Percentiles rank a stretch among this genome's conserved stretches.
phyloP scores from a whole-genome alignment of 805 yeast genomes.

The Lipomyces yamadae region DNA sequence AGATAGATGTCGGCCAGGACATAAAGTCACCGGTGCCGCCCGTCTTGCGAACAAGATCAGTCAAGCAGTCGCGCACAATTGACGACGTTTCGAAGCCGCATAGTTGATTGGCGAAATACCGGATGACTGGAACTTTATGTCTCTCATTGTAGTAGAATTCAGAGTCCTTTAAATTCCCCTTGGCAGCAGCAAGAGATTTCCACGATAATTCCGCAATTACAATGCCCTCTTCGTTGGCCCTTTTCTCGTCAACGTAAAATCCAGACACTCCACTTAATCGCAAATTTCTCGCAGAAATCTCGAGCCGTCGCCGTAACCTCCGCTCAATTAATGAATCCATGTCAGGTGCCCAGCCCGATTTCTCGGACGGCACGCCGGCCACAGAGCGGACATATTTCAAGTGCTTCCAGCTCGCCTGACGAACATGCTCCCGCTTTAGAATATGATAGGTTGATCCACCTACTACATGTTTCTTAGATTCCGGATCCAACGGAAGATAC shows the following conservation, averaged over 20 bases:
- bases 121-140: neutral
- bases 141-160: constrained; percentile 5
- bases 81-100: constrained; percentile 17
- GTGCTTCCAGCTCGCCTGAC: neutral
- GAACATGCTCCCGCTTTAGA: constrained; percentile 12
- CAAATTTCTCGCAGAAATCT: constrained; percentile 1
- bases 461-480: neutral
- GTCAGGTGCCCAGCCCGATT: constrained; percentile 11
- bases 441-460: constrained; percentile 19
- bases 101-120: constrained; percentile 11
- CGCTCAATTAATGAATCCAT: constrained; percentile 22
- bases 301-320: constrained; percentile 14
- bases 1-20: constrained; percentile 1
- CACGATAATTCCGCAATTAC: constrained; percentile 15
- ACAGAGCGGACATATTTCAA: neutral
- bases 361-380: neutral
- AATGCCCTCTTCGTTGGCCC: constrained; percentile 10
- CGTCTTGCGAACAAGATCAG: neutral
- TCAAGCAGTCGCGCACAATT: neutral
- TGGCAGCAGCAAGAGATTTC: neutral
- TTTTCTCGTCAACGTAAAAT: neutral
- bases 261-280: constrained; percentile 9
- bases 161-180: constrained; percentile 9
- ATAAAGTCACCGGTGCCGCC: constrained; percentile 4
- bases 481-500: neutral